Evolutionary conservation across 2,329 filamentous ascomycete species (phyloP).

Genomic region (Sarocladium brachiariae): DNA sequence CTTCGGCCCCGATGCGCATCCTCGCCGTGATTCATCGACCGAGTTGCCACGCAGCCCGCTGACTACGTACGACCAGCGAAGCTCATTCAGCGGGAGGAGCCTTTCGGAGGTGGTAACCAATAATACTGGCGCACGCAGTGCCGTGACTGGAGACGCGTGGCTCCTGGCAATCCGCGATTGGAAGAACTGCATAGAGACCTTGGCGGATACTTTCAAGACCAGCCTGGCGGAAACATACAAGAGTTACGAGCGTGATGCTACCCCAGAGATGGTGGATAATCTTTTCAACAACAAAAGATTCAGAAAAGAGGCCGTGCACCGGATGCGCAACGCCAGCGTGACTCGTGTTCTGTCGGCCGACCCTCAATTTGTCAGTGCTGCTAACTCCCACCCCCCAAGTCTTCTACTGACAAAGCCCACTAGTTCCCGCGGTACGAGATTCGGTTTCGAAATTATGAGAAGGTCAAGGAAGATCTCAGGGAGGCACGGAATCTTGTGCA

Average conservation of each 20-base stretch:
- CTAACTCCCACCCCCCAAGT: neutral
- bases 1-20: slow-evolving; percentile 3
- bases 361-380: slow-evolving; percentile 31
- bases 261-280: slow-evolving; percentile 33
- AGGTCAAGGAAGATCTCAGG: slow-evolving; percentile 33
- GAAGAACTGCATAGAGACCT: slow-evolving; percentile 33
- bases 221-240: slow-evolving; percentile 38
- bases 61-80: slow-evolving; percentile 26
- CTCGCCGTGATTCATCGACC: slow-evolving; percentile 22
- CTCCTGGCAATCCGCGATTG: slow-evolving; percentile 36
- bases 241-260: slow-evolving; percentile 36
- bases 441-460: slow-evolving; percentile 40
- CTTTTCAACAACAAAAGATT: slow-evolving; percentile 35
- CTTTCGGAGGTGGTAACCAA: slow-evolving; percentile 25
- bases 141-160: slow-evolving; percentile 25
- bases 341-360: slow-evolving; percentile 36
- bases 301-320: slow-evolving; percentile 34
- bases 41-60: slow-evolving; percentile 26
- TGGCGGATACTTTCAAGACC: slow-evolving; percentile 34
- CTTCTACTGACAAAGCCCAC: neutral
- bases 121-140: slow-evolving; percentile 19
- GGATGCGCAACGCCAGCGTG: slow-evolving; percentile 40
- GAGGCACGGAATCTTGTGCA: slow-evolving; percentile 34
- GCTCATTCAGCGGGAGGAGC: slow-evolving; percentile 31
- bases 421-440: slow-evolving; percentile 39